phyloP scores from a whole-genome alignment of 257 asterid genomes.

The Ilex aquifolium region DNA sequence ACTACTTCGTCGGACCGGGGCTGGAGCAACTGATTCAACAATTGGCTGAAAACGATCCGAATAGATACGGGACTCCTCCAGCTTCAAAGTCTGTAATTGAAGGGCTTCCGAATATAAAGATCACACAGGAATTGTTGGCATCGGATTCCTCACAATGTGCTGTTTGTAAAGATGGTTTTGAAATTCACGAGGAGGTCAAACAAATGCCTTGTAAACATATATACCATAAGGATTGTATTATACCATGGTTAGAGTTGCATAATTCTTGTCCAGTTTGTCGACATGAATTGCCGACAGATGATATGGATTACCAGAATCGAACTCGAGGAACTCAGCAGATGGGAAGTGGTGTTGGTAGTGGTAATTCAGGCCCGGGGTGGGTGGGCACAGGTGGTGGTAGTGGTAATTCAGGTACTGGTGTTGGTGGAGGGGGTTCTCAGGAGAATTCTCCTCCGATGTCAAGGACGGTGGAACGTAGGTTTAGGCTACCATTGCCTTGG shows the following conservation, averaged over 20 bases:
- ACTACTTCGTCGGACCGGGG: slow-evolving; percentile 76
- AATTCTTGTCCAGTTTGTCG: slow-evolving; percentile 95
- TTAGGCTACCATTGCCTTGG: slow-evolving; percentile 50
- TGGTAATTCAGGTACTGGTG: slow-evolving; percentile 6
- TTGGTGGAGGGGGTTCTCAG: slow-evolving; percentile 12
- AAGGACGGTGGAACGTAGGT: slow-evolving; percentile 52
- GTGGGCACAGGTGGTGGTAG: neutral
- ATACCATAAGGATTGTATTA: slow-evolving; percentile 74
- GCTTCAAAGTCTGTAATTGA: slow-evolving; percentile 68
- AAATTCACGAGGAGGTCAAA: slow-evolving; percentile 53
- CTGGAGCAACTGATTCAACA: slow-evolving; percentile 84
- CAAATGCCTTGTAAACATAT: slow-evolving; percentile 88
- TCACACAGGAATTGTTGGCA: slow-evolving; percentile 39
- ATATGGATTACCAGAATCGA: slow-evolving; percentile 62
- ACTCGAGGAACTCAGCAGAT: slow-evolving; percentile 3
- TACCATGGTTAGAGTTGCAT: slow-evolving; percentile 90
- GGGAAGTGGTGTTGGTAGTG: neutral
- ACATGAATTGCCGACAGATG: slow-evolving; percentile 85
- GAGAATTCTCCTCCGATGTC: slow-evolving; percentile 35
- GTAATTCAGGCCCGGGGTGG: slow-evolving; percentile 15
- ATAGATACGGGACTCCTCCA: slow-evolving; percentile 84
- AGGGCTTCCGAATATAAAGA: slow-evolving; percentile 59
- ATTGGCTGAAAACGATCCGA: slow-evolving; percentile 79
- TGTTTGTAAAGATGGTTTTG: slow-evolving; percentile 80
- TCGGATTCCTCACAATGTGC: slow-evolving; percentile 74